Evolutionary conservation across 2,329 filamentous ascomycete species (phyloP), one percentile per base, ranked within the genome.

Genomic region (Talaromyces sp.): DNA sequence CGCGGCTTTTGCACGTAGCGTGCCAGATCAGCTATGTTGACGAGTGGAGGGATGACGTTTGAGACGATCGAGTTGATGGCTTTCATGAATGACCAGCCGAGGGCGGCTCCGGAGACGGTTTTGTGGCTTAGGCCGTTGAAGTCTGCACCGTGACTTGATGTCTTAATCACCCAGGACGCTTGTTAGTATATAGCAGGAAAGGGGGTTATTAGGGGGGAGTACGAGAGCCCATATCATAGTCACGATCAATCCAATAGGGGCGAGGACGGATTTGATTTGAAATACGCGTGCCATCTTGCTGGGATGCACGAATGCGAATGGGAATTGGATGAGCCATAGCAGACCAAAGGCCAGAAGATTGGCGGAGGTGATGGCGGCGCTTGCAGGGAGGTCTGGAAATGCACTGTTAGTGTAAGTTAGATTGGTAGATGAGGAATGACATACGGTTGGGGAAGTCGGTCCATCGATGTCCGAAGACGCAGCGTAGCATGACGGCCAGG

Each of bases 211-310:
- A 2, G 15, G 29, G 29, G 4, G 7, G n/a, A 1, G 22, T 54
- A 64, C 63, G 29, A 64, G 63, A 38, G 63, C 63, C 63, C 63
- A 64, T 17, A 64, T 64, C 63, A 64, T 61, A 5, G 58, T 65
- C 1, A 36, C 58, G 13, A 65, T 61, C 13, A 61, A 4, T 22
- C 58, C 63, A 29, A 65, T 65, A 11, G 63, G 63, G 4, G 58
- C 58, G 4, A 61, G 61, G 8, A 65, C 47, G 6, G 58, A 61
- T 17, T 65, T 65, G 25, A 65, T 58, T 11, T 61, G 34, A 29
- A 65, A 65, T 10, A 65, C 58, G 1, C 43, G 8, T 7, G 58
- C 11, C 58, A 64, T 64, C 36, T 64, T 64, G 63, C 56, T 64
- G 17, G 63, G 63, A 53, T 65, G 63, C 1, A 65, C 49, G 22